Percentiles rank a stretch among this genome's conserved stretches.
phyloP scores from a whole-genome alignment of 2,329 filamentous ascomycete species.

The Claviceps sp. region DNA sequence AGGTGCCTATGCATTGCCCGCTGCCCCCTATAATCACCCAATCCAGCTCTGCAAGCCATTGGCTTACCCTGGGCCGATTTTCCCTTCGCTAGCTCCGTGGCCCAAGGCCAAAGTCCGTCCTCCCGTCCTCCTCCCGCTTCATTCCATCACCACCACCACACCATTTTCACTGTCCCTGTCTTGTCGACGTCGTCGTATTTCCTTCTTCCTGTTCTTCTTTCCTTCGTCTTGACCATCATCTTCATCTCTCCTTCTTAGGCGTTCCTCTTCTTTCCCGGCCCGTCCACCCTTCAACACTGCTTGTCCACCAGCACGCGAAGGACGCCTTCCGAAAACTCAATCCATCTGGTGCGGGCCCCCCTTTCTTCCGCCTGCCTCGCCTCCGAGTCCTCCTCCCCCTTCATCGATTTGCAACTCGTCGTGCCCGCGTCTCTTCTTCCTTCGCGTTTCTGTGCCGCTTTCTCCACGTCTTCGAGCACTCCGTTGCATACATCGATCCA shows the following conservation, averaged over 20 bases:
- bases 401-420: slow-evolving; percentile 3
- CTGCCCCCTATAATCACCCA: no score
- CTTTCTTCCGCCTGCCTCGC: slow-evolving; percentile 19
- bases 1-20: no score
- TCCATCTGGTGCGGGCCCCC: slow-evolving; percentile 13
- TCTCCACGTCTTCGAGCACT: slow-evolving; percentile 10
- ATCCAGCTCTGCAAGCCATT: neutral
- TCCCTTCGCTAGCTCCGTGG: neutral
- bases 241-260: slow-evolving; percentile 13
- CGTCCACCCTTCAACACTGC: slow-evolving; percentile 13
- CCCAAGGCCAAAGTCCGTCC: slow-evolving; percentile 6
- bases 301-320: slow-evolving; percentile 10
- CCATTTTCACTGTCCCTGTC: slow-evolving; percentile 3
- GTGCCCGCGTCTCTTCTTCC: slow-evolving; percentile 8
- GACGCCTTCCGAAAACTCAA: slow-evolving; percentile 7
- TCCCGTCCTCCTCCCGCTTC: slow-evolving; percentile 6
- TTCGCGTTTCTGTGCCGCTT: slow-evolving; percentile 8
- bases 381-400: slow-evolving; percentile 9
- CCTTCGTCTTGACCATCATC: slow-evolving; percentile 15
- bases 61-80: neutral
- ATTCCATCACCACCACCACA: slow-evolving; percentile 7
- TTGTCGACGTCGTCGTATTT: slow-evolving; percentile 8
- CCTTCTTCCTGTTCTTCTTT: slow-evolving; percentile 12
- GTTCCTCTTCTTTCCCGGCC: slow-evolving; percentile 12
- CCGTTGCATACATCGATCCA: slow-evolving; percentile 13